Evolutionary conservation across 371 early-diverging fungal genomes (phyloP).

Genomic region (Sporodiniella umbellata): DNA sequence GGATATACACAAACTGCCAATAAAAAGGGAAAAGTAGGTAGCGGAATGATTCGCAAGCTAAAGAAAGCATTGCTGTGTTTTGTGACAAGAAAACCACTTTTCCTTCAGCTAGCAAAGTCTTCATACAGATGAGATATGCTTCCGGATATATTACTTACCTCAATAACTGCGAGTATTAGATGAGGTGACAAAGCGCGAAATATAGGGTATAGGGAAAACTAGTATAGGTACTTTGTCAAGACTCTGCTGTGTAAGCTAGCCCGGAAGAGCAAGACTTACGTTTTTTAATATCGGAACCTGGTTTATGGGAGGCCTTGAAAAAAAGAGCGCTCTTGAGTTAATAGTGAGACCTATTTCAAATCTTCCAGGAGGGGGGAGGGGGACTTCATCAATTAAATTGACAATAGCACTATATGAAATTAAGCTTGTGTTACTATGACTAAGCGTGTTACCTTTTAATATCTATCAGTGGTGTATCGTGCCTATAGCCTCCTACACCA

Average conservation of each 20-base stretch:
- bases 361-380: constrained; percentile 79
- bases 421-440: neutral
- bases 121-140: neutral
- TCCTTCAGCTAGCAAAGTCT: constrained; percentile 70
- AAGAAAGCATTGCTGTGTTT: constrained; percentile 68
- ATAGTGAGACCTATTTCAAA: constrained; percentile 71
- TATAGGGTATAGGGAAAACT: constrained; percentile 80
- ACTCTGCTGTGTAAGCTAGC: no score
- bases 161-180: constrained; percentile 66
- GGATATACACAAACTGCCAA: constrained; percentile 83
- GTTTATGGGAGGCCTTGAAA: constrained; percentile 76
- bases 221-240: constrained; percentile 1
- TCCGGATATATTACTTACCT: constrained; percentile 29
- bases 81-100: constrained; percentile 75
- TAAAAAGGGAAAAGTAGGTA: constrained; percentile 73
- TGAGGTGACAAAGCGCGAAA: constrained; percentile 73
- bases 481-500: constrained; percentile 52
- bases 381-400: constrained; percentile 74
- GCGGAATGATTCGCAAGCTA: constrained; percentile 68
- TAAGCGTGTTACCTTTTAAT: constrained; percentile 45
- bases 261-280: no score
- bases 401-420: constrained; percentile 42
- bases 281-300: constrained; percentile 74
- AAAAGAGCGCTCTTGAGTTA: constrained; percentile 61
- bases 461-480: constrained; percentile 32